Percentiles rank a stretch among this genome's conserved stretches.
These are phyloP conservation scores for Pichia thaimueangensis DNA, from an alignment of 805 yeast genomes.

Conservation along the genomic window DNA sequence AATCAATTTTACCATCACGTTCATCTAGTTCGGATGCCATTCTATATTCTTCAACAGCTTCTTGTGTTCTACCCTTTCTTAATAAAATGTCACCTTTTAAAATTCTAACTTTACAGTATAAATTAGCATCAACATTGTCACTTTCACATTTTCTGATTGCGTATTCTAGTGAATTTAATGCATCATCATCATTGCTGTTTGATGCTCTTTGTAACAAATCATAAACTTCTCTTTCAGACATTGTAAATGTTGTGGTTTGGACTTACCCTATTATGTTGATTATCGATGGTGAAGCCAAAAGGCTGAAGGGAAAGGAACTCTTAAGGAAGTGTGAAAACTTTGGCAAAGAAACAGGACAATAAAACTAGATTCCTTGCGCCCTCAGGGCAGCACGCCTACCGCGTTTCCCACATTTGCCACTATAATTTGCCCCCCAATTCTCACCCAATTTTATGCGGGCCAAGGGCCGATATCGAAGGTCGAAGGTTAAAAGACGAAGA, in stretches of 20 bases:
- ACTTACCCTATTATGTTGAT: no score
- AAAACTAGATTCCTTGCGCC: no score
- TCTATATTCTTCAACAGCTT: slow-evolving; percentile 25
- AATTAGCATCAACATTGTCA: slow-evolving; percentile 23
- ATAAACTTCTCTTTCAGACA: slow-evolving; percentile 17
- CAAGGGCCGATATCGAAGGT: no score
- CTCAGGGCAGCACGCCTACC: no score
- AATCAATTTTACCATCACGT: slow-evolving; percentile 26
- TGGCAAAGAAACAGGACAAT: no score
- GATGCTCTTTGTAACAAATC: slow-evolving; percentile 18
- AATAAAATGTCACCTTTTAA: slow-evolving; percentile 25
- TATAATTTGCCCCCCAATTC: no score
- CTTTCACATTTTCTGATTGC: slow-evolving; percentile 12
- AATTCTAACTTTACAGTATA: slow-evolving; percentile 28
- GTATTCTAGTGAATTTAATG: slow-evolving; percentile 2
- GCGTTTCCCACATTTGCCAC: no score
- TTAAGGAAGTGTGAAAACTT: no score
- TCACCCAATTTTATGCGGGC: no score
- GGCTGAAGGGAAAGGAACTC: no score
- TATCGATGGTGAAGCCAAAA: no score
- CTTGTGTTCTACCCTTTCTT: slow-evolving; percentile 19
- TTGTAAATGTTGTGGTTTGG: neutral
- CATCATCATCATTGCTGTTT: slow-evolving; percentile 10
- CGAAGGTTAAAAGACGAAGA: no score
- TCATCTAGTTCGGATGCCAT: slow-evolving; percentile 29